Percentiles rank a stretch among this genome's conserved stretches.
phyloP scores from a whole-genome alignment of 371 early-diverging fungal genomes.

The Capniomyces stellatus region DNA sequence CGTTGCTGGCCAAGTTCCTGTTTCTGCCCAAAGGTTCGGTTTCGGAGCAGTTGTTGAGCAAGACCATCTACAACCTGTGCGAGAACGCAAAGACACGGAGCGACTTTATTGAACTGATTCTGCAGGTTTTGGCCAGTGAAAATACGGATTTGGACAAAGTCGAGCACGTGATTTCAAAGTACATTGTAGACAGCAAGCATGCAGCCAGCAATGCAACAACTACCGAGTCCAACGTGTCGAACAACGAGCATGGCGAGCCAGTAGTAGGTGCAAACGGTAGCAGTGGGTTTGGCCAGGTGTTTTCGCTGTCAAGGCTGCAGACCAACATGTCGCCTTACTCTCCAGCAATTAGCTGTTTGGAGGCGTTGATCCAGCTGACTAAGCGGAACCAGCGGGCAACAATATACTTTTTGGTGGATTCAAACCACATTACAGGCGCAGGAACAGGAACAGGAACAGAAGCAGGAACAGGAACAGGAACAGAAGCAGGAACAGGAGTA shows the following conservation, averaged over 20 bases:
- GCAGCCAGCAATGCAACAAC: not conserved
- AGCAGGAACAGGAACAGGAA: too few species aligned
- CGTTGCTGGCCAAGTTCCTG: constrained; percentile 62
- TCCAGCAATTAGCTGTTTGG: constrained; percentile 58
- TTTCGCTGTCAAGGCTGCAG: not conserved
- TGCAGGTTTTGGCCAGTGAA: constrained; percentile 63
- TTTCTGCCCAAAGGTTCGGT: constrained; percentile 33
- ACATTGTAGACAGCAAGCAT: constrained; percentile 4
- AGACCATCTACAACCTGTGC: constrained; percentile 65
- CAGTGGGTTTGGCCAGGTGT: not conserved
- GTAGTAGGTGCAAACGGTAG: not conserved
- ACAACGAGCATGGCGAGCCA: not conserved
- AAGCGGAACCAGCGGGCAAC: constrained; percentile 17
- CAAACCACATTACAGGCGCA: constrained; percentile 8
- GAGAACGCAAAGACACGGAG: constrained; percentile 73
- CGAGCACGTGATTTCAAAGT: constrained; percentile 17
- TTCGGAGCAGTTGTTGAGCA: constrained; percentile 44
- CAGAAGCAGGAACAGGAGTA: too few species aligned
- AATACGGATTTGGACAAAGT: constrained; percentile 14
- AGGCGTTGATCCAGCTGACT: constrained; percentile 38
- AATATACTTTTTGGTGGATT: constrained; percentile 18
- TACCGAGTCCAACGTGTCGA: not conserved
- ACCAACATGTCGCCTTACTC: not conserved
- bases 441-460: too few species aligned
- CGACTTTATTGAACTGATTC: constrained; percentile 66